Base-by-base conservation (phyloP, 1,284 basidiomycete genomes). In the Austropuccinia psidii region DNA sequence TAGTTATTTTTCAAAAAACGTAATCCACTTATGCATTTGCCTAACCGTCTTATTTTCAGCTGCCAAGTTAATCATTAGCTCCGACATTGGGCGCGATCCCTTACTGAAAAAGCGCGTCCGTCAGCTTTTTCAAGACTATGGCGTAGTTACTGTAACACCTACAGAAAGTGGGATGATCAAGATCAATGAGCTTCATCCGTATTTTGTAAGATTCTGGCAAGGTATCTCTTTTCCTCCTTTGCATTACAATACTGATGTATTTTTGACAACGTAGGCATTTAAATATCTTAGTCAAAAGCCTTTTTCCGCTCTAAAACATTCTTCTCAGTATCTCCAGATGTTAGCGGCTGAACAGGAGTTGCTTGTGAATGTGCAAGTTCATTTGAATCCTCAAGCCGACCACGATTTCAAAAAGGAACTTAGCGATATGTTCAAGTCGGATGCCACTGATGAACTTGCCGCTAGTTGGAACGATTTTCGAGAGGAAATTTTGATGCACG, bases 391-490 rank as follows among this genome's bases (percentile, higher is more conserved):
- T 7, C 85, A 86, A 2, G 83, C 85, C 17, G 86, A 87, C 77
- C 82, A 85, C 35, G 82, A 83, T 19, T 88, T 96, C 76, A 87
- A 90, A 79, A 86, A 87, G 35, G 83, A 86, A 50, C 84, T 99
- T n/a, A 85, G 85, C 66, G 87, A 90, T 75, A 90, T 91, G 6
- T 93, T 93, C 80, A 85, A 87, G 47, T 93, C 92, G 8, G 91
- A 93, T 78, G 89, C 88, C 73, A 90, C 90, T 78, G 90, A 89
- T 73, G 91, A 94, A 75, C 86, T 89, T 8, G 89, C 91, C 1
- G 87, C 88, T 76, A 86, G 88, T n/a, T 99, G 96, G 96, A 98
- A 98, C 80, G 88, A 87, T 65, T 87, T 95, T 77, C 87, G 96
- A 58, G 84, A 86, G 60, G 86, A 87, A 37, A 86, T 96, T 50